These are phyloP conservation scores for Hypoxylon sp. DNA, from an alignment of 2,329 filamentous ascomycete species.

Conservation along the genomic window DNA sequence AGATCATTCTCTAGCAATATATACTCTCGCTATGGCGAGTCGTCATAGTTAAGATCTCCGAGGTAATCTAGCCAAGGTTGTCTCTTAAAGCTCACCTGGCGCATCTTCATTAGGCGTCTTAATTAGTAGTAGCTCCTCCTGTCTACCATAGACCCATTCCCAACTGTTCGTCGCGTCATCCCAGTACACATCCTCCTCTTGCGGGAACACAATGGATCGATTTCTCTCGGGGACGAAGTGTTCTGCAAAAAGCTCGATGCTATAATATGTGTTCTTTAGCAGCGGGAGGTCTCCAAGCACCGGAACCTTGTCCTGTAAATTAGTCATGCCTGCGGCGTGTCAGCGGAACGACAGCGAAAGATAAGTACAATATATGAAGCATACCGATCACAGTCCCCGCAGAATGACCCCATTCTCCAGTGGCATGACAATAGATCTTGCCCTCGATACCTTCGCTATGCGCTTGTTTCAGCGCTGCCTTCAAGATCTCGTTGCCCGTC, in stretches of 20 bases:
- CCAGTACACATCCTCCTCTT: conserved; percentile 67
- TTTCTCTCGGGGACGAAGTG: conserved; percentile 63
- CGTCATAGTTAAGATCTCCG: not conserved
- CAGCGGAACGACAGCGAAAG: conserved; percentile 8
- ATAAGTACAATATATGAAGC: conserved; percentile 23
- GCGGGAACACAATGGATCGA: conserved; percentile 61
- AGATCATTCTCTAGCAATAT: not conserved
- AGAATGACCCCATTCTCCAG: conserved; percentile 67
- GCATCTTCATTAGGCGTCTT: conserved; percentile 42
- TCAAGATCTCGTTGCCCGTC: conserved; percentile 63
- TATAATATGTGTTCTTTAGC: conserved; percentile 64
- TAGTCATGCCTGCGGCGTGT: conserved; percentile 62
- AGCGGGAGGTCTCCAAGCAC: conserved; percentile 63
- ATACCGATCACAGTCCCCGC: conserved; percentile 64
- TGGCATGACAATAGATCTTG: conserved; percentile 65
- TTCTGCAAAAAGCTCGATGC: conserved; percentile 65
- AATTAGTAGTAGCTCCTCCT: conserved; percentile 62
- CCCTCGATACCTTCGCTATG: conserved; percentile 60
- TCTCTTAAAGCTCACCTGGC: conserved; percentile 40
- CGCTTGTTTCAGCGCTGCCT: conserved; percentile 59
- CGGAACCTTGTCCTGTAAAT: conserved; percentile 64
- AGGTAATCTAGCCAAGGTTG: not conserved
- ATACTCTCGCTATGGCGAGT: not conserved
- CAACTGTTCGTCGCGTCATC: conserved; percentile 57
- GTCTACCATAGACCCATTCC: conserved; percentile 65